Conservation (phyloP, 129 eudicot genomes). For the Helianthus tuberosus region DNA sequence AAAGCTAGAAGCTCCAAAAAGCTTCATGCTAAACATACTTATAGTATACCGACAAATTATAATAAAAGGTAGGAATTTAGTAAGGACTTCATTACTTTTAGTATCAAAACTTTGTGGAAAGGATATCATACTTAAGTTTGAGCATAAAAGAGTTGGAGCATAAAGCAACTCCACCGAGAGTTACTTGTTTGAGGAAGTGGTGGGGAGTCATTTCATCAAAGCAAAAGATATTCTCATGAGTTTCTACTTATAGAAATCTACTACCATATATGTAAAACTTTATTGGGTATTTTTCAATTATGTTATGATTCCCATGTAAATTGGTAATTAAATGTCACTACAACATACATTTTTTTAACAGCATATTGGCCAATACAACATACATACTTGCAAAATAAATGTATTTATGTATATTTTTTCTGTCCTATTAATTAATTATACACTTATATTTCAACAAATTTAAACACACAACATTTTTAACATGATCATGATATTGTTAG, state of each 20-base stretch:
- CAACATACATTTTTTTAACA: no score
- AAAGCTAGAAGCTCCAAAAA: no score
- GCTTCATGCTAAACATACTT: no score
- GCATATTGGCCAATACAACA: no score
- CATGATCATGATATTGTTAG: no score
- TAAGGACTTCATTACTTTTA: background rate
- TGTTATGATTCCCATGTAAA: background rate
- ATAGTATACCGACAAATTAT: no score
- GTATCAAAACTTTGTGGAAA: background rate
- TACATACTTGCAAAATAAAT: no score
- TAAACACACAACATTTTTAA: no score
- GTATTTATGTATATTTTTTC: no score
- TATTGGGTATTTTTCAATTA: background rate
- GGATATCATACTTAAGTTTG: background rate
- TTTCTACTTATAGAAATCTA: background rate
- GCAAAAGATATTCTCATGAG: background rate
- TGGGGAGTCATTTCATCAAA: background rate
- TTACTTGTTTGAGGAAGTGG: background rate
- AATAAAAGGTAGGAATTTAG: background rate
- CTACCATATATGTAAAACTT: background rate
- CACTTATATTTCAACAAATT: no score
- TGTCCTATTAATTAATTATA: no score
- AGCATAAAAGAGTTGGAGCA: background rate
- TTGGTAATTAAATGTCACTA: background rate
- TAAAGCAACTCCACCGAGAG: constrained; percentile 3